Conservation (phyloP, 345 rosid genomes). For the Pseudoturritis turrita region DNA sequence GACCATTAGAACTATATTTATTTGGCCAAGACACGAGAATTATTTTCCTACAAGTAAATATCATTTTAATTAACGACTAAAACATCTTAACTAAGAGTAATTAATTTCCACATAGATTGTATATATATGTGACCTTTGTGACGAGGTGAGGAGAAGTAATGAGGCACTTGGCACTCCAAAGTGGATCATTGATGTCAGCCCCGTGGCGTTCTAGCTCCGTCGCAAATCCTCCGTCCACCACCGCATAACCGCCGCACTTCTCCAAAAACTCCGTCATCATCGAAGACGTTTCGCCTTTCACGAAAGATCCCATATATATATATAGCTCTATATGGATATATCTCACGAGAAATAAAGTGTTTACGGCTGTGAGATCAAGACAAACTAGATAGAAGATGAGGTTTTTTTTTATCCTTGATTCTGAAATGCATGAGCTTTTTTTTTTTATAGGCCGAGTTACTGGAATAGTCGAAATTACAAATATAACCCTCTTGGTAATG, state of each 20-base stretch:
- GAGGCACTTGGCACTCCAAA: constrained; percentile 96
- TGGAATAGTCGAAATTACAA: neutral
- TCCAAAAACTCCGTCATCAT: constrained; percentile 54
- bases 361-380: neutral
- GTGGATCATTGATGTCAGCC: constrained; percentile 84
- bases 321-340: too few species aligned
- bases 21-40: too few species aligned
- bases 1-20: too few species aligned
- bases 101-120: neutral
- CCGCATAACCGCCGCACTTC: constrained; percentile 70
- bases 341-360: neutral
- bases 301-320: constrained; percentile 36
- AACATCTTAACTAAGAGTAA: neutral
- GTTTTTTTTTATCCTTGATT: neutral
- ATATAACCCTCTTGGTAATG: neutral
- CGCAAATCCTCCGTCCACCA: constrained; percentile 90
- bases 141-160: constrained; percentile 77
- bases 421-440: neutral
- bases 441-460: neutral
- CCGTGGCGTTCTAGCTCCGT: constrained; percentile 92
- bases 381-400: neutral
- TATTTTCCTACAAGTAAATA: neutral
- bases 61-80: neutral
- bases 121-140: constrained; percentile 42
- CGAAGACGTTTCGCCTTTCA: constrained; percentile 23